These are phyloP conservation scores for Fraxinus greggii DNA, from an alignment of 305 asterid genomes.

Conservation along the genomic window DNA sequence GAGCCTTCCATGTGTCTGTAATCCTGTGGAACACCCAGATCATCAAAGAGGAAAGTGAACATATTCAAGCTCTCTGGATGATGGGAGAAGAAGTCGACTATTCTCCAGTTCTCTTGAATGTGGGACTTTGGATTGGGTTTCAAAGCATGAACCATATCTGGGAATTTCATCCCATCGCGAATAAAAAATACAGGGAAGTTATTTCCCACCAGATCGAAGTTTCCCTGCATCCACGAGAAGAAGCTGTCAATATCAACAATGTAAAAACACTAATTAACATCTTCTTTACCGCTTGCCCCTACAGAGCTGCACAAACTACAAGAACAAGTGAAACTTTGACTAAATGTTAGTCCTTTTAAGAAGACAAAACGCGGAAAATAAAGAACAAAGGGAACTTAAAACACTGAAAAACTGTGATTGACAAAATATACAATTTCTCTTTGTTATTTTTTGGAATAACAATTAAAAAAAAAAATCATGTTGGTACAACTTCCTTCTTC, in stretches of 20 bases:
- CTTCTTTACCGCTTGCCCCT: neutral
- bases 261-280: neutral
- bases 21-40: constrained; percentile 83
- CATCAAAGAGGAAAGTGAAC: constrained; percentile 84
- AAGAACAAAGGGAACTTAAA: neutral
- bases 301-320: neutral
- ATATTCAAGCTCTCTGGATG: constrained; percentile 84
- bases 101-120: constrained; percentile 91
- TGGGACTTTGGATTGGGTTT: constrained; percentile 94
- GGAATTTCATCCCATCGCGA: constrained; percentile 92
- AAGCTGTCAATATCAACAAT: neutral
- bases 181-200: constrained; percentile 90
- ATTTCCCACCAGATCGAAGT: constrained; percentile 93
- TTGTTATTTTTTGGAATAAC: neutral
- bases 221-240: constrained; percentile 54
- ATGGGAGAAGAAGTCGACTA: constrained; percentile 83
- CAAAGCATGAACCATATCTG: constrained; percentile 80
- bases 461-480: neutral
- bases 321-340: neutral
- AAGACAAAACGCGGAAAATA: neutral
- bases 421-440: neutral
- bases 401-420: neutral
- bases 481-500: neutral
- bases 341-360: neutral
- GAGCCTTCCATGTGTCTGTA: constrained; percentile 96